Evolutionary conservation across 2,329 filamentous ascomycete species (phyloP), one percentile per base, ranked within the genome.

Genomic region (Colletotrichum graminicola): DNA sequence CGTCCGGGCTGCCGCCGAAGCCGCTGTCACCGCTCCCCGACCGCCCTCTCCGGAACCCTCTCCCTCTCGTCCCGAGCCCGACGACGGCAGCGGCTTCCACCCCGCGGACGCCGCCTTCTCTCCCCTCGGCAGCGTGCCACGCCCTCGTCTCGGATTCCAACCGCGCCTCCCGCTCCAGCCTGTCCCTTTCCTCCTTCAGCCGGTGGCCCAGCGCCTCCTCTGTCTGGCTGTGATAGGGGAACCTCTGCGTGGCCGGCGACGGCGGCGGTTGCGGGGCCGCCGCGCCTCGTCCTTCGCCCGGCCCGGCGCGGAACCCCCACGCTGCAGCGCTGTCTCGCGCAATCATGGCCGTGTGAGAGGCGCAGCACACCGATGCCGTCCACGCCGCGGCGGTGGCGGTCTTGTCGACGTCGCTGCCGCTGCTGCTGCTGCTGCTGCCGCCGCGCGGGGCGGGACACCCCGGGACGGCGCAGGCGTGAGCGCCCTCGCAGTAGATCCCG

Each of bases 191-290:
- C 39, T 73, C 62, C 5, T 39, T 49, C 7, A 75, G 47, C 52
- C 74, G 57, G 60, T 32, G 57, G 6, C 62, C 65, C 18, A 75
- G 47, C 60, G 62, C 62, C 66, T 75, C 74, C 66, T 75, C 73
- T 26, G 66, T 54, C 32, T 56, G 66, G 34, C 66, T 67, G 26
- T 45, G 32, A n/a, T 65, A 64, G 1, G 39, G 34, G 23, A 23
- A 21, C n/a, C 36, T 29, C 23, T 52, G n/a, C 34, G 12, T 18
- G n/a, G 43, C 34, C n/a, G 63, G 45, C 39, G 47, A 11, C 4
- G 29, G 26, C 26, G 34, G 36, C 23, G 26, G 47, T 12, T 26
- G 18, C 11, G 62, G 62, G 29, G 57, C 16, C 3, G 32, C 10
- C 39, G 5, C 41, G 41, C 41, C 18, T 21, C 54, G 41, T 18